Conservation (phyloP, 1,139 yeast genomes). For the Pichia norvegensis region DNA sequence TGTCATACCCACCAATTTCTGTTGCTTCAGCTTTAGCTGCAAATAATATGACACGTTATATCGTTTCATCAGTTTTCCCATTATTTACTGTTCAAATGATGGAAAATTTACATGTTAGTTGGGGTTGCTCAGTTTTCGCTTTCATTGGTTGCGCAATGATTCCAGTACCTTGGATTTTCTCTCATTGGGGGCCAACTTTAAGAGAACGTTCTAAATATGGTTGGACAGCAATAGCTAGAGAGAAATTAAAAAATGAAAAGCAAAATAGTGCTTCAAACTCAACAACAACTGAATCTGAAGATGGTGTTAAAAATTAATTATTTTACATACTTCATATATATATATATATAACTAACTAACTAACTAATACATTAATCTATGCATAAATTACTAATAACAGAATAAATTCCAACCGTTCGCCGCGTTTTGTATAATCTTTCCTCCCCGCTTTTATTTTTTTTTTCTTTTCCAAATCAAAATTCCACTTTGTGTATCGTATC, state of each 20-base stretch:
- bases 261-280: background rate
- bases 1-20: conserved; percentile 65
- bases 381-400: no score
- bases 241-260: conserved; percentile 10
- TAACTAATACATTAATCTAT: no score
- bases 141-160: conserved; percentile 63
- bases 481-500: no score
- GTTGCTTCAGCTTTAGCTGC: conserved; percentile 80
- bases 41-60: conserved; percentile 61
- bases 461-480: no score
- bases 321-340: no score
- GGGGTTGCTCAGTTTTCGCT: conserved; percentile 75
- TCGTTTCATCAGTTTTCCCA: conserved; percentile 59
- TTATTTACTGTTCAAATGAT: conserved; percentile 70
- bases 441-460: no score
- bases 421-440: no score
- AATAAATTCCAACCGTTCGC: no score
- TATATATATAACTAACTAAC: no score
- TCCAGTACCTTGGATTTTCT: conserved; percentile 62
- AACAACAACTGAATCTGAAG: background rate
- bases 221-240: conserved; percentile 38
- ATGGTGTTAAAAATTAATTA: background rate
- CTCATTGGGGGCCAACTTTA: conserved; percentile 44
- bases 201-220: conserved; percentile 52
- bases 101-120: conserved; percentile 53